Evolutionary conservation across 306 rosid genomes (phyloP).

Genomic region (Begonia masoniana): DNA sequence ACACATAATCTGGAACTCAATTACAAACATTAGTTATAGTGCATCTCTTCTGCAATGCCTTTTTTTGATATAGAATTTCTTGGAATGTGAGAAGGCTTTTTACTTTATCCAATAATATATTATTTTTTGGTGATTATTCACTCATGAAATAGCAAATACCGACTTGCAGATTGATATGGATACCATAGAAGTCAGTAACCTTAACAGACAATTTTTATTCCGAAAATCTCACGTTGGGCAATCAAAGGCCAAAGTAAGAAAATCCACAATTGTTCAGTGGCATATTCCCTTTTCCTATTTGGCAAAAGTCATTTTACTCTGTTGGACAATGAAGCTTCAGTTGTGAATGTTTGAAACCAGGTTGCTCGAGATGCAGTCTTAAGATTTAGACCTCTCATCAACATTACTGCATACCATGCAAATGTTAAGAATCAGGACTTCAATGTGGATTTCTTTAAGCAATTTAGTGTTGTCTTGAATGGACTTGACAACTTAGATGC

Average conservation of each 20-base stretch:
- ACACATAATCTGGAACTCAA: no score
- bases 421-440: slow-evolving; percentile 87
- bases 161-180: slow-evolving; percentile 92
- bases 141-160: slow-evolving; percentile 13
- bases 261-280: neutral
- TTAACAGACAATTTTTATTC: slow-evolving; percentile 95
- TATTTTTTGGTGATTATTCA: neutral
- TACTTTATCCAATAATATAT: neutral
- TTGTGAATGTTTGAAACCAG: slow-evolving; percentile 21
- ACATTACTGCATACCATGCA: slow-evolving; percentile 77
- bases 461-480: slow-evolving; percentile 81
- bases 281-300: no score
- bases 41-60: no score
- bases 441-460: slow-evolving; percentile 79
- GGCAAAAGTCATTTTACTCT: no score
- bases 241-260: slow-evolving; percentile 86
- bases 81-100: no score
- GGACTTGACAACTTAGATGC: slow-evolving; percentile 99
- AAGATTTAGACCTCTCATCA: slow-evolving; percentile 83
- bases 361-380: slow-evolving; percentile 99
- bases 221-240: slow-evolving; percentile 97
- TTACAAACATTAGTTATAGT: no score
- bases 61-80: no score
- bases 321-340: no score
- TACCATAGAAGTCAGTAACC: slow-evolving; percentile 99